Conservation (phyloP, 805 yeast species). For the Isabelozyma pseudorhagii region DNA sequence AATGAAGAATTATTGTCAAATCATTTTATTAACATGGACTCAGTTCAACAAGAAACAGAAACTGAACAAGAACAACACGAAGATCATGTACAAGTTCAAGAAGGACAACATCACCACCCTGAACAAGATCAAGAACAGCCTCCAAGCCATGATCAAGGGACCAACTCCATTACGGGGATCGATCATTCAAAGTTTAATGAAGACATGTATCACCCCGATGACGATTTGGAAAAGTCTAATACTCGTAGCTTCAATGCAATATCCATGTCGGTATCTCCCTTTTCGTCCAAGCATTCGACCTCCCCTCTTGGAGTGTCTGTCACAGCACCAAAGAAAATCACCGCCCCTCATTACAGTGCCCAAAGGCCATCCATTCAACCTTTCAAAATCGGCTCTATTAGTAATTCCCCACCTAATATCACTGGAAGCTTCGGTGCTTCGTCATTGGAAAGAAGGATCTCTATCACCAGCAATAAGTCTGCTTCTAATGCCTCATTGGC, state of each 20-base stretch:
- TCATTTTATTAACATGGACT: slow-evolving; percentile 52
- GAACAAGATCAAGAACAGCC: neutral
- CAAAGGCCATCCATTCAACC: slow-evolving; percentile 47
- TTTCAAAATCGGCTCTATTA: slow-evolving; percentile 61
- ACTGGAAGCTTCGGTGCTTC: slow-evolving; percentile 22
- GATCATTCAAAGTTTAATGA: neutral
- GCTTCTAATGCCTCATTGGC: slow-evolving; percentile 54
- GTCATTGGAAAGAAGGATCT: slow-evolving; percentile 35
- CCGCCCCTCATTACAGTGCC: neutral
- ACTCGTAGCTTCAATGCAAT: neutral
- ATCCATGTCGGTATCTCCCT: neutral
- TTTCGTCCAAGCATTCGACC: neutral
- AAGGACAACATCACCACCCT: neutral
- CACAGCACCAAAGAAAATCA: neutral
- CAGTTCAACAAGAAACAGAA: slow-evolving; percentile 2
- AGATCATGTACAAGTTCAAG: no score
- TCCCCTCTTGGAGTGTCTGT: neutral
- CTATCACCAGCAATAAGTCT: slow-evolving; percentile 45
- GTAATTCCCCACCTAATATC: slow-evolving; percentile 35
- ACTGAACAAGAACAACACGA: slow-evolving; percentile 2
- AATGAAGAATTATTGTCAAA: slow-evolving; percentile 61
- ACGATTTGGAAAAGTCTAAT: neutral
- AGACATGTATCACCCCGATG: neutral
- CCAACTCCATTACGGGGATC: neutral
- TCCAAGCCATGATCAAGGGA: neutral